These are phyloP conservation scores for Haplosporangium sp. DNA, from an alignment of 371 early-diverging fungal genomes.

Conservation along the genomic window DNA sequence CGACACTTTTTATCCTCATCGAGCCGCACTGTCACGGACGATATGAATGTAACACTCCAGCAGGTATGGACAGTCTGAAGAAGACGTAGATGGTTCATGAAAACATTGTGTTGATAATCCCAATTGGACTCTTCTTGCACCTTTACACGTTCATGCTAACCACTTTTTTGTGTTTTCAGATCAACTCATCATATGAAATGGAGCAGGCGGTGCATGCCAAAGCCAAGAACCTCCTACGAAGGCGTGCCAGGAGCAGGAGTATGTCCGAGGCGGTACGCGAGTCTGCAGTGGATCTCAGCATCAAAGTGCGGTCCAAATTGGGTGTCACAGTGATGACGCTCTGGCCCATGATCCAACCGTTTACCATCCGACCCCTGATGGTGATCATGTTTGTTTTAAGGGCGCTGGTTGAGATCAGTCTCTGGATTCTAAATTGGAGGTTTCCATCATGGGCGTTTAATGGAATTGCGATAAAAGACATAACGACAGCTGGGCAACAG, in stretches of 20 bases:
- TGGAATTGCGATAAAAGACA: conserved; percentile 71
- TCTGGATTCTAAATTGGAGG: conserved; percentile 65
- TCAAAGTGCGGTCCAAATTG: conserved; percentile 47
- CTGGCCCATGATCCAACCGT: conserved; percentile 53
- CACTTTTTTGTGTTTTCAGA: conserved; percentile 18
- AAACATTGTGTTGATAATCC: background rate
- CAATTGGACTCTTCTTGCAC: background rate
- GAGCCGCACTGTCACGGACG: conserved; percentile 45
- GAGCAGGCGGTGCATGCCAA: conserved; percentile 55
- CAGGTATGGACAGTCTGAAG: conserved; percentile 27
- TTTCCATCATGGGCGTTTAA: conserved; percentile 68
- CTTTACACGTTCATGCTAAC: background rate
- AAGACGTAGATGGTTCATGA: background rate
- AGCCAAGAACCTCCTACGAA: conserved; percentile 41
- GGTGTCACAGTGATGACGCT: conserved; percentile 49
- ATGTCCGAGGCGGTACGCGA: conserved; percentile 57
- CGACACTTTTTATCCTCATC: conserved; percentile 32
- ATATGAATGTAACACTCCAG: conserved; percentile 54
- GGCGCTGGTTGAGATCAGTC: conserved; percentile 59
- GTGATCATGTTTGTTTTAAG: conserved; percentile 60
- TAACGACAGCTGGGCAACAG: conserved; percentile 80
- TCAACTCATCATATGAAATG: conserved; percentile 53
- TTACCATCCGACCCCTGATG: conserved; percentile 53
- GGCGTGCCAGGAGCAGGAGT: conserved; percentile 48
- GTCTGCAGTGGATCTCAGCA: conserved; percentile 50